phyloP scores from a whole-genome alignment of 805 yeast genomes.

The Saccharomyces eubayanus region DNA sequence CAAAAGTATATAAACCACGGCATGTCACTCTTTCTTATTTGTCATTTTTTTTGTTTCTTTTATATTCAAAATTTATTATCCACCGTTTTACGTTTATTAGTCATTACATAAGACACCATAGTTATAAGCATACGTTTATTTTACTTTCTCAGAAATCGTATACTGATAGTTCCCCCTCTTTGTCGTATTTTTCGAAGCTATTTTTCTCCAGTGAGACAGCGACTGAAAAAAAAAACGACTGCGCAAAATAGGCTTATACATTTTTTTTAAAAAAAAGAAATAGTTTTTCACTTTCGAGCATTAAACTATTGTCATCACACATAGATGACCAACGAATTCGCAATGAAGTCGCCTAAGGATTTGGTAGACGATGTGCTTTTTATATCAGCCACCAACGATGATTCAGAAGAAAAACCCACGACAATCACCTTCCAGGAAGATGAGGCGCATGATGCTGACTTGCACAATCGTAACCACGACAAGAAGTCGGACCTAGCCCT shows the following conservation, averaged over 20 bases:
- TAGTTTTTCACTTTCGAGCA: not conserved
- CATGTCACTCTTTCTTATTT: not conserved
- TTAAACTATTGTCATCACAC: not conserved
- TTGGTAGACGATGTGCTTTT: not conserved
- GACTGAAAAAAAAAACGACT: not conserved
- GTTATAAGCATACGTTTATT: not conserved
- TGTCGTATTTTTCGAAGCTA: not conserved
- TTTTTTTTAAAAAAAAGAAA: not conserved
- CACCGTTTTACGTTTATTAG: not conserved
- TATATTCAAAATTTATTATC: not conserved
- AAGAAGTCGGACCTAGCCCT: slow-evolving; percentile 1
- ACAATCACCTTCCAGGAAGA: not conserved
- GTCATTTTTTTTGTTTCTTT: no score
- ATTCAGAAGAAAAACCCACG: not conserved
- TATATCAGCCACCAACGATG: not conserved
- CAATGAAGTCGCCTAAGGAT: not conserved
- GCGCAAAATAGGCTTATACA: not conserved
- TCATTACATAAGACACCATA: not conserved
- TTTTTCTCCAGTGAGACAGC: not conserved
- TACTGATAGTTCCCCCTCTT: not conserved
- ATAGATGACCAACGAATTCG: not conserved
- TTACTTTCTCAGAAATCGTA: not conserved
- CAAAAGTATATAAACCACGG: not conserved
- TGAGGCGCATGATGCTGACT: not conserved
- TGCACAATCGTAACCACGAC: not conserved